Conservation (phyloP, 129 eudicot species). For the Saposhnikovia divaricata region DNA sequence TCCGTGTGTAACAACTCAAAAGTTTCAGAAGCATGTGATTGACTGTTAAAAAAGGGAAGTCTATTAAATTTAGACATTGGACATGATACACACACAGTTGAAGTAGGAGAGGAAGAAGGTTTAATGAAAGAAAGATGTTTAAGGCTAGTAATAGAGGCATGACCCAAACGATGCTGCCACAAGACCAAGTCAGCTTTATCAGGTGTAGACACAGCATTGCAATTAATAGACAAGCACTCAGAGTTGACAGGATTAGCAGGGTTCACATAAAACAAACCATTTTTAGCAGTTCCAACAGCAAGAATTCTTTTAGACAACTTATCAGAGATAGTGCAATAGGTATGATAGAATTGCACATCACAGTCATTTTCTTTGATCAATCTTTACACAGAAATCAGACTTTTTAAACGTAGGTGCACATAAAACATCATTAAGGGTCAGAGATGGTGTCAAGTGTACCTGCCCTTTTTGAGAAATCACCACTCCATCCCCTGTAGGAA, state of each 20-base stretch:
- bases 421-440: too few relatives aligned
- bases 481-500: neutral
- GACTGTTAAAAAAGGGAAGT: too few relatives aligned
- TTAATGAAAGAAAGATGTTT: neutral
- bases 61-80: too few relatives aligned
- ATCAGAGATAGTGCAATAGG: neutral
- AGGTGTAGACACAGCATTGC: accelerated
- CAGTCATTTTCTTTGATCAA: neutral
- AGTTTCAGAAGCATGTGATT: too few relatives aligned
- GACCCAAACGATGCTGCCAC: neutral
- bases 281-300: neutral
- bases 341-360: neutral
- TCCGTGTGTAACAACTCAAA: too few relatives aligned
- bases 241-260: neutral
- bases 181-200: neutral
- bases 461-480: neutral
- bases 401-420: neutral
- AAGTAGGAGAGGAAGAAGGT: accelerated
- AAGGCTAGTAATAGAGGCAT: neutral
- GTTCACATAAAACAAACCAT: neutral
- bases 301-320: neutral
- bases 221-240: neutral
- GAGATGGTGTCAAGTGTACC: neutral
- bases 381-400: neutral
- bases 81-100: neutral